Conservation (phyloP, 306 rosid genomes). For the Medicago truncatula region MtrunA17r5.0-ANR NC_053044.1:8462001-8462500, state of each 20-base stretch:
- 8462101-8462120: conserved; percentile 90
- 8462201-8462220: conserved; percentile 40
- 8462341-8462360: conserved; percentile 61
- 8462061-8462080: conserved; percentile 96
- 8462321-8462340: conserved; percentile 43
- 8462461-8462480: conserved; percentile 54
- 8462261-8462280: conserved; percentile 36
- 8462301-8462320: conserved; percentile 40
- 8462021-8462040: conserved; percentile 82
- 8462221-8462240: conserved; percentile 53
- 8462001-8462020: conserved; percentile 89
- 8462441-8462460: conserved; percentile 45
- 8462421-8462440: conserved; percentile 64
- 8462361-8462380: conserved; percentile 47
- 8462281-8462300: conserved; percentile 40
- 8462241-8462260: conserved; percentile 39
- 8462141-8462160: conserved; percentile 59
- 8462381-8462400: conserved; percentile 36
- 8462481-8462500: conserved; percentile 48
- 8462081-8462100: conserved; percentile 69
- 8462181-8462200: conserved; percentile 39
- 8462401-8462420: conserved; percentile 31
- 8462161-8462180: conserved; percentile 48
- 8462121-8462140: conserved; percentile 75
- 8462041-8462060: conserved; percentile 79